These are phyloP conservation scores for Westerdykella aurantiaca DNA, from an alignment of 2,329 filamentous ascomycete genomes.

Conservation along the genomic window DNA sequence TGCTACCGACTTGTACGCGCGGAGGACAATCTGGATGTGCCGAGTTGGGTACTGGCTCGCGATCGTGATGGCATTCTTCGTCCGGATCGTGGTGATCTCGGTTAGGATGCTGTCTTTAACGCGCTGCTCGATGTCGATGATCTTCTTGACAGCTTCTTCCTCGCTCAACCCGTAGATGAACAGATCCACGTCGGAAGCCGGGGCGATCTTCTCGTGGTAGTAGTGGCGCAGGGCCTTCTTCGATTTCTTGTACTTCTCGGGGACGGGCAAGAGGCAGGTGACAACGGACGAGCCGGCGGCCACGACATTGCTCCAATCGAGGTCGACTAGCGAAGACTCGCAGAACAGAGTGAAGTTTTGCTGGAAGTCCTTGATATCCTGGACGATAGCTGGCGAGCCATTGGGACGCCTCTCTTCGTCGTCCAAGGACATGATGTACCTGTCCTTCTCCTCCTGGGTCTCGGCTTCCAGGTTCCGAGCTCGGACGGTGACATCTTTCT, in stretches of 20 bases:
- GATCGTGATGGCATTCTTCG: constrained; percentile 83
- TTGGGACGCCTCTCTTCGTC: constrained; percentile 56
- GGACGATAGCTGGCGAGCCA: constrained; percentile 63
- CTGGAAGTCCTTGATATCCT: constrained; percentile 63
- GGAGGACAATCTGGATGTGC: constrained; percentile 79
- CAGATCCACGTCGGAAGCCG: constrained; percentile 80
- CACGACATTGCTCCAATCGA: constrained; percentile 79
- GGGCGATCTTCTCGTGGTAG: constrained; percentile 75
- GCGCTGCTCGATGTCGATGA: constrained; percentile 71
- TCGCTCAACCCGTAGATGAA: constrained; percentile 78
- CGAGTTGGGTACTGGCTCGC: constrained; percentile 76
- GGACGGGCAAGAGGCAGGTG: constrained; percentile 64
- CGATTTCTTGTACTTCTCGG: constrained; percentile 45
- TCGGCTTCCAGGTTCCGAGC: constrained; percentile 57
- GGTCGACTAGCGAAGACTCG: constrained; percentile 66
- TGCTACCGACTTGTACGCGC: constrained; percentile 75
- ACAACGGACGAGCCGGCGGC: constrained; percentile 76
- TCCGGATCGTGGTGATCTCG: constrained; percentile 79
- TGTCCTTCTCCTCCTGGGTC: constrained; percentile 54
- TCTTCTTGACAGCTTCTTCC: constrained; percentile 73
- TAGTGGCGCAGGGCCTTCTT: constrained; percentile 49
- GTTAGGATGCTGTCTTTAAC: constrained; percentile 71
- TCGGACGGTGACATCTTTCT: constrained; percentile 54
- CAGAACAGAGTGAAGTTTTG: constrained; percentile 78
- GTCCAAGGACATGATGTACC: constrained; percentile 64